Evolutionary conservation across 2,329 filamentous ascomycete species (phyloP).

Genomic region (Cryphonectria parasitica): DNA sequence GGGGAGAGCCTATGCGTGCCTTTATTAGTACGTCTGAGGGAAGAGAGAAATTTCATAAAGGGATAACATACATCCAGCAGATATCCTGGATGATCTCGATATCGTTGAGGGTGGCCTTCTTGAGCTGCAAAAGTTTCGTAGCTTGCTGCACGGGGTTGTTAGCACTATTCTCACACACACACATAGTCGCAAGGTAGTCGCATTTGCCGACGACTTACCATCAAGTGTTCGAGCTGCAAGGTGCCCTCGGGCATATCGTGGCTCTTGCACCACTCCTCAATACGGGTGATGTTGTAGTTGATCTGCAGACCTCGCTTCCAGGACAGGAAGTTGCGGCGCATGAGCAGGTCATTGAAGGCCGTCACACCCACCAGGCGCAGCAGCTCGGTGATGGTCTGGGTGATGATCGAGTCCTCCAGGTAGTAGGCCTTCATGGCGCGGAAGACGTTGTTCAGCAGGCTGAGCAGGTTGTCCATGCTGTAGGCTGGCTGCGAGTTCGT

Average conservation of each 20-base stretch:
- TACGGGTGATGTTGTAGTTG: constrained; percentile 99
- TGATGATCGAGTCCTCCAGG: constrained; percentile 93
- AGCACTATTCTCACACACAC: constrained; percentile 30
- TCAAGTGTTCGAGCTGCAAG: constrained; percentile 94
- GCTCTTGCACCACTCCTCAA: constrained; percentile 99
- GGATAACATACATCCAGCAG: constrained; percentile 89
- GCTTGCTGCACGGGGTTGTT: constrained; percentile 69
- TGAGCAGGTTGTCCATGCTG: constrained; percentile 98
- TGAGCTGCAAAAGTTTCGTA: constrained; percentile 95
- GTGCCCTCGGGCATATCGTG: constrained; percentile 99
- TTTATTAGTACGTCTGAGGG: constrained; percentile 16
- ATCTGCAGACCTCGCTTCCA: constrained; percentile 99
- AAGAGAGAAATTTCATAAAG: too few relatives aligned
- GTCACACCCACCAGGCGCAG: constrained; percentile 93
- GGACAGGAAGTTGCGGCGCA: constrained; percentile 97
- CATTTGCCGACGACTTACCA: constrained; percentile 61
- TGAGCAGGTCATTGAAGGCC: constrained; percentile 96
- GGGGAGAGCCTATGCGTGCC: constrained; percentile 74
- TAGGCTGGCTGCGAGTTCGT: constrained; percentile 91
- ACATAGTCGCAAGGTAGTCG: neutral
- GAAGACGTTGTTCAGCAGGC: constrained; percentile 94
- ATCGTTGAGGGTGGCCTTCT: constrained; percentile 98
- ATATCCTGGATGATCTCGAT: constrained; percentile 99
- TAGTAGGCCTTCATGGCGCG: constrained; percentile 99
- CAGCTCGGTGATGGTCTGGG: constrained; percentile 92